Conservation (phyloP, 176 grass and related monocot genomes). For the Neostapfia colusana region DNA sequence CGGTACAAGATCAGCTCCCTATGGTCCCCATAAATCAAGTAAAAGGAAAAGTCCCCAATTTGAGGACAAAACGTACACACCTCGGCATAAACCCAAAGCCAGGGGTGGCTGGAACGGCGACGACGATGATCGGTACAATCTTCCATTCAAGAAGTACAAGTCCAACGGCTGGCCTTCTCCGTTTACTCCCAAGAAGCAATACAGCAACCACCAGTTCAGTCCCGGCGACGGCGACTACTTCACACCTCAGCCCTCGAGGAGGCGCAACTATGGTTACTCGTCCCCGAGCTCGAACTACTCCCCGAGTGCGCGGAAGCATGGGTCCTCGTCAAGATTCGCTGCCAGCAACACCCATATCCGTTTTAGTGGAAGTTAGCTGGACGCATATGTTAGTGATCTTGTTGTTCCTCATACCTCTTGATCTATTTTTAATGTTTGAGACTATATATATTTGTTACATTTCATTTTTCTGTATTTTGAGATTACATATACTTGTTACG, state of each 20-base stretch:
- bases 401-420: slow-evolving; percentile 16
- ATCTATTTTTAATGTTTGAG: slow-evolving; percentile 22
- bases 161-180: slow-evolving; percentile 49
- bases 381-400: background rate
- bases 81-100: slow-evolving; percentile 54
- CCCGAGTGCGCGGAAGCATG: slow-evolving; percentile 31
- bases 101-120: slow-evolving; percentile 64
- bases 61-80: slow-evolving; percentile 51
- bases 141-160: slow-evolving; percentile 60
- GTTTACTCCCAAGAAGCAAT: slow-evolving; percentile 45
- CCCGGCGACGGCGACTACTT: slow-evolving; percentile 47
- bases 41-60: slow-evolving; percentile 56
- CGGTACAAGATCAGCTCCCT: slow-evolving; percentile 63
- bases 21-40: slow-evolving; percentile 36
- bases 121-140: slow-evolving; percentile 56
- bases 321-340: slow-evolving; percentile 40
- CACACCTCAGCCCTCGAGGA: slow-evolving; percentile 42
- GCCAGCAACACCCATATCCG: slow-evolving; percentile 39
- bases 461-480: too few relatives aligned
- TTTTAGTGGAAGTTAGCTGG: slow-evolving; percentile 45
- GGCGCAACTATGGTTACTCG: slow-evolving; percentile 14
- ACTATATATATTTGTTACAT: background rate
- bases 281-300: slow-evolving; percentile 38
- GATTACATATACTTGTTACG: too few relatives aligned
- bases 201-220: slow-evolving; percentile 19